Evolutionary conservation across 2,329 filamentous ascomycete genomes (phyloP).

Genomic region (Ophiostoma piceae): DNA sequence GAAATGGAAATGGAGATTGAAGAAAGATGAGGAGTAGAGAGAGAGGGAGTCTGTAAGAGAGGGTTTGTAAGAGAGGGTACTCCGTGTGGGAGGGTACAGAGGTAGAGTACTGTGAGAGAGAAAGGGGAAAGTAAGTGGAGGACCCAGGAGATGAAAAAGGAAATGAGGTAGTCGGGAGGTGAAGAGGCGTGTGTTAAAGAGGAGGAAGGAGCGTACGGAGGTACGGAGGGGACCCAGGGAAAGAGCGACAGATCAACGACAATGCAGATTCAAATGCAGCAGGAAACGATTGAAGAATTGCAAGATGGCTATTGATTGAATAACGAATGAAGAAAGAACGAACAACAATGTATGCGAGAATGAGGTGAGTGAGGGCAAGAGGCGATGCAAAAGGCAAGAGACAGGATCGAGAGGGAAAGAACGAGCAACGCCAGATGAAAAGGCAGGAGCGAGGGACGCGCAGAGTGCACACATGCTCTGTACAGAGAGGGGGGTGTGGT

Average conservation of each 20-base stretch:
- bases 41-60: not conserved
- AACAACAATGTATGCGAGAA: not conserved
- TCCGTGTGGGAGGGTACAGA: not conserved
- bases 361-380: not conserved
- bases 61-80: not conserved
- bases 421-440: not conserved
- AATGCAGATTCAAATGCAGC: not conserved
- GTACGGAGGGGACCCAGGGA: not conserved
- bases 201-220: conserved; percentile 6
- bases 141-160: conserved; percentile 17
- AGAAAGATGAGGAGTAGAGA: not conserved
- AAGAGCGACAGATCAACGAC: not conserved
- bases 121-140: conserved; percentile 12
- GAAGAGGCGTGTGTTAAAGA: conserved; percentile 11
- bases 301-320: not conserved
- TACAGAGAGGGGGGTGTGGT: not conserved
- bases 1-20: conserved; percentile 13
- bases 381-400: not conserved
- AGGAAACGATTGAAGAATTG: not conserved
- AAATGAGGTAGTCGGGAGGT: conserved; percentile 14
- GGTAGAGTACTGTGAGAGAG: not conserved
- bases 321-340: not conserved
- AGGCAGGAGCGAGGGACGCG: conserved; percentile 9
- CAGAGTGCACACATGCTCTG: not conserved
- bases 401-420: not conserved